Percentiles rank a stretch among this genome's conserved stretches.
phyloP scores from a whole-genome alignment of 2,329 filamentous ascomycete genomes.

The Botryotinia narcissicola region DNA sequence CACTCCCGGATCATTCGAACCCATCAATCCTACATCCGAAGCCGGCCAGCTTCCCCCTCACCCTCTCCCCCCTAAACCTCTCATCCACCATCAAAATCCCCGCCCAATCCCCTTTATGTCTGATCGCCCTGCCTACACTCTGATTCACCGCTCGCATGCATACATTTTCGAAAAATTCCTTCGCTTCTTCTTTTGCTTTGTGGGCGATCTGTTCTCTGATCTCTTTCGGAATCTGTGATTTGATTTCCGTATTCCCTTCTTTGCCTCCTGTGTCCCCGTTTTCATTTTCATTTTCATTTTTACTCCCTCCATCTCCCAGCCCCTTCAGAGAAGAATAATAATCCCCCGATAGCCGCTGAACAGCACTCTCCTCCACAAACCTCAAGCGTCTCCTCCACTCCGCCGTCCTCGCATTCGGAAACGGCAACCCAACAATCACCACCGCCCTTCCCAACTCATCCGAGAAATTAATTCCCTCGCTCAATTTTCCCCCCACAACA shows the following conservation, averaged over 20 bases:
- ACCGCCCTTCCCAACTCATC: conserved; percentile 87
- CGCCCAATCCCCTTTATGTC: conserved; percentile 85
- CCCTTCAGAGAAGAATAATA: too few relatives aligned
- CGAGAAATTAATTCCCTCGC: conserved; percentile 97
- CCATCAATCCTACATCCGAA: too few relatives aligned
- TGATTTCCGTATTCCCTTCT: too few relatives aligned
- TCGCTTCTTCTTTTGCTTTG: conserved; percentile 55
- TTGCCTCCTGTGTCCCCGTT: too few relatives aligned
- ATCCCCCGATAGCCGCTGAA: conserved; percentile 22
- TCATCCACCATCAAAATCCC: conserved; percentile 82
- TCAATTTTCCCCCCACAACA: conserved; percentile 91
- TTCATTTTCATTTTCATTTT: too few relatives aligned
- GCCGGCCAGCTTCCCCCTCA: conserved; percentile 75
- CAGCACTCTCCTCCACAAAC: conserved; percentile 68
- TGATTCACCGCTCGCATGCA: conserved; percentile 98
- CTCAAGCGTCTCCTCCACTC: conserved; percentile 93
- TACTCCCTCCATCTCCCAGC: not conserved
- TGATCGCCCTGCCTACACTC: conserved; percentile 87
- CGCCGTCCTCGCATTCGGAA: conserved; percentile 82
- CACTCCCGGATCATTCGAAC: too few relatives aligned
- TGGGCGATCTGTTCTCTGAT: conserved; percentile 39
- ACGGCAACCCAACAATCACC: conserved; percentile 87
- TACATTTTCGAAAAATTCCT: conserved; percentile 88
- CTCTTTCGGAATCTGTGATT: not conserved
- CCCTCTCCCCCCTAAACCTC: conserved; percentile 71